phyloP scores from a whole-genome alignment of 2,329 filamentous ascomycete species.

The Fusarium decemcellulare region DNA sequence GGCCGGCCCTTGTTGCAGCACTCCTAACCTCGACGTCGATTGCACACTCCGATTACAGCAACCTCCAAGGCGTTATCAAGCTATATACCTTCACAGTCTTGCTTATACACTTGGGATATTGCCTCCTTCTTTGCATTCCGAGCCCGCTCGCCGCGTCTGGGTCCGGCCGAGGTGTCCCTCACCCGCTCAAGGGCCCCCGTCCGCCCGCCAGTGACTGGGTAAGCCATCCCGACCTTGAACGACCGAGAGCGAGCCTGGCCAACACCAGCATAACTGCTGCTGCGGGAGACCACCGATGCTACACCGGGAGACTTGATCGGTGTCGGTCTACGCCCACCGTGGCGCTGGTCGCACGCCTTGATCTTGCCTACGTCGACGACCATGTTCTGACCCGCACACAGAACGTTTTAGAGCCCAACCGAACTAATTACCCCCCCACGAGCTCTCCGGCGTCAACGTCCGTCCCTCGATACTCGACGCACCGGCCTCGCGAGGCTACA shows the following conservation, averaged over 20 bases:
- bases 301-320: conserved; percentile 18
- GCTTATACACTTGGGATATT: conserved; percentile 5
- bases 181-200: conserved; percentile 34
- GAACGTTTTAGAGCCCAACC: conserved; percentile 47
- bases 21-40: conserved; percentile 38
- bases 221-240: conserved; percentile 41
- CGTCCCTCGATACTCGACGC: conserved; percentile 2
- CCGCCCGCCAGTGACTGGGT: conserved; percentile 44
- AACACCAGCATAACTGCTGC: conserved; percentile 22
- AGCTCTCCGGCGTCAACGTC: conserved; percentile 22
- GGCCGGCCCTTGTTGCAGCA: conserved; percentile 42
- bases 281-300: conserved; percentile 17
- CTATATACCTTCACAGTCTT: conserved; percentile 19
- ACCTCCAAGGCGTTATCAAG: conserved; percentile 21
- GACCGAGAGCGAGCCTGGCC: conserved; percentile 36
- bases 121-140: conserved; percentile 14
- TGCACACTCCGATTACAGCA: conserved; percentile 33
- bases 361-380: conserved; percentile 25
- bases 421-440: conserved; percentile 41
- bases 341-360: conserved; percentile 39
- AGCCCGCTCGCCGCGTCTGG: conserved; percentile 10
- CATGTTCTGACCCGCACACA: conserved; percentile 46
- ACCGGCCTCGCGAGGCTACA: conserved; percentile 10
- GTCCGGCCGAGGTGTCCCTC: conserved; percentile 34
- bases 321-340: conserved; percentile 12